Base-by-base conservation (phyloP, 1,284 basidiomycete species). In the Apiotrichum sp. region DNA sequence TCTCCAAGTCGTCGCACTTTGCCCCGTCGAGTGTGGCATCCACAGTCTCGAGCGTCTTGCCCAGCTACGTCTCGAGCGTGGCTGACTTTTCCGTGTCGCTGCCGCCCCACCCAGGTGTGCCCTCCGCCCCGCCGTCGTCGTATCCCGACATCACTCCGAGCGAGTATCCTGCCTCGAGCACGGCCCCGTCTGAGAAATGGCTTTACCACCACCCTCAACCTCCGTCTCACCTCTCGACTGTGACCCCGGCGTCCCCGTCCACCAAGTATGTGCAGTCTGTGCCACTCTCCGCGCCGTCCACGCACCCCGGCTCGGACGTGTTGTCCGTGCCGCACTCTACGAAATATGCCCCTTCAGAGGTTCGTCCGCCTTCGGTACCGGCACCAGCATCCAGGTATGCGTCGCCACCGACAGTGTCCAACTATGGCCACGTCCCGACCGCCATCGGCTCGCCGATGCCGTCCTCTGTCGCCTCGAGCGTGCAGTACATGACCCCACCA, bases 11-110 rank as follows among this genome's bases (percentile, higher is more conserved):
- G 38, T 41, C n/a, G 13, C 36, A 38, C 34, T 48, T 38, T 36
- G 35, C 47, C 3, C 35, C 35, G 3, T 48, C 47, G 22, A 48
- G 16, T 6, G 35, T 22, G 2, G 46, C n/a, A 6, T 47, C 46
- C n/a, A 9, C n/a, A 3, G 46, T 48, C 4, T 48, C 47, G 16
- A 48, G 47, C 36, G 40, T n/a, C 11, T 9, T 41, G 40, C 13
- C 13, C 10, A 41, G 11, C n/a, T 41, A 41, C n/a, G 34, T 48
- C 14, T 48, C 47, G 9, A 48, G 47, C 10, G 47, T 39, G 65
- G 86, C 85, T 3, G 93, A 34, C 2, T 48, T 36, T 22, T 4
- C 22, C 14, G 47, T 48, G 4, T 22, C 47, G 14, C 6, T 22
- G 10, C 47, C 36, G 4, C 4, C 5, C 14, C 47, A 48, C 47